These are phyloP conservation scores for Eucalyptus shirleyi DNA, from an alignment of 345 rosid species.

Conservation along the genomic window DNA sequence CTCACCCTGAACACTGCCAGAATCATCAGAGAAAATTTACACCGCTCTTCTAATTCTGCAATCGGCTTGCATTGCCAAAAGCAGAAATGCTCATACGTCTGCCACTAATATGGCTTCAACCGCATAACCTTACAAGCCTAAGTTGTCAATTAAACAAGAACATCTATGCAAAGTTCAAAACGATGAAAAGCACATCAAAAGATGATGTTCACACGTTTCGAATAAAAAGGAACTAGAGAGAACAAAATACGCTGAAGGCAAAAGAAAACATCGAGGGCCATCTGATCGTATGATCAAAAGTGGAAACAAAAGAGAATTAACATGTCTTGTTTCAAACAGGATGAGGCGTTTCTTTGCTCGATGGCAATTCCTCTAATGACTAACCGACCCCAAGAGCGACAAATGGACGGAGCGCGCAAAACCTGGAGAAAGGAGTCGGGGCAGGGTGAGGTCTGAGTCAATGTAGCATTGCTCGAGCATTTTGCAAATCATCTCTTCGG, in stretches of 20 bases:
- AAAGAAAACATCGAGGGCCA: not conserved
- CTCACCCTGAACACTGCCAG: not conserved
- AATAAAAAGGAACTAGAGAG: not conserved
- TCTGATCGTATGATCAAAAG: not conserved
- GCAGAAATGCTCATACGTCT: not conserved
- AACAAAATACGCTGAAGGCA: not conserved
- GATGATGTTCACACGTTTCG: not conserved
- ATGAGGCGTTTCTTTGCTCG: too few species aligned
- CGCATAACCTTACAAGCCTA: not conserved
- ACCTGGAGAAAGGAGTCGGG: not conserved
- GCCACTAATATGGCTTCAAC: not conserved
- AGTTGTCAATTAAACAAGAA: not conserved
- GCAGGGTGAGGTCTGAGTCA: not conserved
- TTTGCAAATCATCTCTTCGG: not conserved
- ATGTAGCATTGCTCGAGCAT: not conserved
- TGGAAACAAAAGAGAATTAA: not conserved
- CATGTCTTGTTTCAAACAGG: too few species aligned
- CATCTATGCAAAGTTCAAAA: not conserved
- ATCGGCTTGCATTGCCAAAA: not conserved
- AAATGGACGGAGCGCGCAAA: not conserved
- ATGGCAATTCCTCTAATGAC: not conserved
- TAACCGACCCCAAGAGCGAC: not conserved
- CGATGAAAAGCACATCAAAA: not conserved
- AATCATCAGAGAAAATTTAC: not conserved
- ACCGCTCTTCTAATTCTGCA: not conserved